Percentiles rank a stretch among this genome's conserved stretches.
Conservation (phyloP, 2,329 filamentous ascomycete genomes). For the Blumeria graminis region DNA sequence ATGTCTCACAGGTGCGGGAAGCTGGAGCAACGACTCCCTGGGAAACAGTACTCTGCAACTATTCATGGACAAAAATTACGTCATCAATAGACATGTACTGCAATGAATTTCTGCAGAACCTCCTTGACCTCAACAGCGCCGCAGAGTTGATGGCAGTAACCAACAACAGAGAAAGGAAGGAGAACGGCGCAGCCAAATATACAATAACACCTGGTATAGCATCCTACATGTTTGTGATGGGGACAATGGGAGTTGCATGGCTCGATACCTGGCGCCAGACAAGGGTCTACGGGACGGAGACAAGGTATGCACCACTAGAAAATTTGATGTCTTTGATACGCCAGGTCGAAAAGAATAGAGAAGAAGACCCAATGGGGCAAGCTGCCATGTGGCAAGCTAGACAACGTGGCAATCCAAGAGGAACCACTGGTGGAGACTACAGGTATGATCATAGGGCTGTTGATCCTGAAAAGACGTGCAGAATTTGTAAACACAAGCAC, state of each 20-base stretch:
- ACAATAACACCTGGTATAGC: not conserved
- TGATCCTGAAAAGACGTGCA: not conserved
- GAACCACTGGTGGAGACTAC: not conserved
- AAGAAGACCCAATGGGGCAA: not conserved
- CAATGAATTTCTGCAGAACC: not conserved
- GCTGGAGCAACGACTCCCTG: no score
- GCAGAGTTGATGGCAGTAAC: not conserved
- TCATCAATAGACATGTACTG: not conserved
- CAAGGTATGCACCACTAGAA: no score
- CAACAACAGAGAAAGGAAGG: no score
- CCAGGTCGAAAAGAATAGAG: not conserved
- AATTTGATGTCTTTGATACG: not conserved
- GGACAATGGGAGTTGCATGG: no score
- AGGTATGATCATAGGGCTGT: not conserved
- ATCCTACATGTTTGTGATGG: no score
- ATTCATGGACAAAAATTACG: not conserved
- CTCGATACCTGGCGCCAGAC: no score
- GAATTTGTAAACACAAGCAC: not conserved
- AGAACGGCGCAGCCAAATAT: no score
- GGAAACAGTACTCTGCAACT: no score
- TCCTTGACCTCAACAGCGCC: not conserved
- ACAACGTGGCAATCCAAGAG: not conserved
- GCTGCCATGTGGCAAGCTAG: not conserved
- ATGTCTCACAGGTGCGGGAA: not conserved
- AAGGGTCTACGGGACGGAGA: no score